A percentile compares a stretch with the other conserved stretches of the same genome.
phyloP scores from a whole-genome alignment of 2,329 filamentous ascomycete species.

The Fusarium pseudograminearum region DNA sequence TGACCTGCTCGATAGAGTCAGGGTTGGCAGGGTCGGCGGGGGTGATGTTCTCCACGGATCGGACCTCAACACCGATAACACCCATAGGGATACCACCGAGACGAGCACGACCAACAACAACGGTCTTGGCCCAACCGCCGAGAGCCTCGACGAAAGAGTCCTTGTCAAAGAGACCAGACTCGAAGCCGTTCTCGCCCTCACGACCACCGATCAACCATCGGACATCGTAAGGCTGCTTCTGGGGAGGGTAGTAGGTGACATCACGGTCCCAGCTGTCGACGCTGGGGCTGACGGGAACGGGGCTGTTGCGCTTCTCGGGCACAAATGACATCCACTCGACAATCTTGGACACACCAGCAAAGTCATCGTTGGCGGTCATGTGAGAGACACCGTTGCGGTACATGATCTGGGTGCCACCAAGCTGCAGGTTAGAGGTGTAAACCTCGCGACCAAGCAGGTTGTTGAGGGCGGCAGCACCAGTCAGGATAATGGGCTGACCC shows the following conservation, averaged over 20 bases:
- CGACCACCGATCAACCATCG: conserved; percentile 92
- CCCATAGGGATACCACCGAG: conserved; percentile 97
- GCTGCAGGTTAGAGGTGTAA: conserved; percentile 98
- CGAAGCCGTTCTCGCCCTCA: conserved; percentile 80
- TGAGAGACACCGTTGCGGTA: conserved; percentile 99
- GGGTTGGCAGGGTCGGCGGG: conserved; percentile 98
- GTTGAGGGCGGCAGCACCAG: conserved; percentile 96
- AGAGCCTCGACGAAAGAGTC: conserved; percentile 97
- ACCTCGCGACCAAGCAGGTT: conserved; percentile 98
- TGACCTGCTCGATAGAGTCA: conserved; percentile 96
- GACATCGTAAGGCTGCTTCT: conserved; percentile 91
- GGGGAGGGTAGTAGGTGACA: conserved; percentile 82
- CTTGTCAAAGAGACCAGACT: conserved; percentile 93
- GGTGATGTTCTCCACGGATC: conserved; percentile 95
- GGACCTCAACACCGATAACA: conserved; percentile 97
- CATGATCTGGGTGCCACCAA: conserved; percentile 99
- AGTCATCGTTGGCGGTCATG: conserved; percentile 98
- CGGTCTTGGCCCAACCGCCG: conserved; percentile 95
- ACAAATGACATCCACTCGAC: conserved; percentile 98
- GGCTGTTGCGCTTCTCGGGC: conserved; percentile 92
- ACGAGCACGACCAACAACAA: conserved; percentile 95
- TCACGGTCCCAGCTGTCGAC: conserved; percentile 94
- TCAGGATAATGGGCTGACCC: conserved; percentile 98
- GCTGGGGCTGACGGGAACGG: conserved; percentile 90
- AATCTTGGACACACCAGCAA: conserved; percentile 97